phyloP scores from a whole-genome alignment of 306 rosid genomes.

The Begonia peltatifolia region DNA sequence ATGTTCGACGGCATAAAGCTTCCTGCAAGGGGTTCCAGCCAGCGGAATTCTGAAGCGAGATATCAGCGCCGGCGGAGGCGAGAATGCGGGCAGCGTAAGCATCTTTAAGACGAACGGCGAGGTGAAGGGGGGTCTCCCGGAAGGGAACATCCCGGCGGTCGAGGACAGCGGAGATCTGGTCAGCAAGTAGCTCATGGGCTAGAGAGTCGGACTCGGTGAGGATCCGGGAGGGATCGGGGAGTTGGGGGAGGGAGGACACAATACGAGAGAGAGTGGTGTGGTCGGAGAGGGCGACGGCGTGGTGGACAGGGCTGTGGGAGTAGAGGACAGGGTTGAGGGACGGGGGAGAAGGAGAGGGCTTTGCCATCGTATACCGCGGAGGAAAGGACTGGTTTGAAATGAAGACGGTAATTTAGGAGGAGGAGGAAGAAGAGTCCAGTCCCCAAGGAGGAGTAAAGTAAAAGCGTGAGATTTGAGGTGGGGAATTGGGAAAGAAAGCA shows the following conservation, averaged over 20 bases:
- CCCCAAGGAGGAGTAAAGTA: too few species aligned
- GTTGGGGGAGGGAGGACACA: constrained; percentile 48
- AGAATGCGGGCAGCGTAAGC: constrained; percentile 31
- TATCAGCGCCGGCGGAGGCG: constrained; percentile 72
- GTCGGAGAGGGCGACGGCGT: constrained; percentile 50
- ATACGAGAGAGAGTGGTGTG: constrained; percentile 46
- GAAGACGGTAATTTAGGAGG: background rate
- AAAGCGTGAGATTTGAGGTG: too few species aligned
- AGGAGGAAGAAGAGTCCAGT: background rate
- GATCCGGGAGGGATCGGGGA: constrained; percentile 49
- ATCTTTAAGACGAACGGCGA: constrained; percentile 67
- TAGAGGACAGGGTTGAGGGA: constrained; percentile 44
- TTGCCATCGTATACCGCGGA: constrained; percentile 34
- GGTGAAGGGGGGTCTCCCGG: constrained; percentile 84
- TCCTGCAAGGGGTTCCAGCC: constrained; percentile 90
- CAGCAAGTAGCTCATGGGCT: constrained; percentile 62
- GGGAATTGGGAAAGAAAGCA: background rate
- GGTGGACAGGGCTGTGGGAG: constrained; percentile 65
- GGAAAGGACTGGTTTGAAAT: background rate
- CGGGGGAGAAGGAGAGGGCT: constrained; percentile 15
- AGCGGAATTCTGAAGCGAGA: constrained; percentile 63
- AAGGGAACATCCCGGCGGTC: constrained; percentile 88
- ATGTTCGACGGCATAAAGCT: constrained; percentile 69
- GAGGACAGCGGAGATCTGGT: constrained; percentile 40
- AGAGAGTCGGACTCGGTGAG: constrained; percentile 70